Conservation (phyloP, 805 yeast genomes). For the Candida insectorum region DNA sequence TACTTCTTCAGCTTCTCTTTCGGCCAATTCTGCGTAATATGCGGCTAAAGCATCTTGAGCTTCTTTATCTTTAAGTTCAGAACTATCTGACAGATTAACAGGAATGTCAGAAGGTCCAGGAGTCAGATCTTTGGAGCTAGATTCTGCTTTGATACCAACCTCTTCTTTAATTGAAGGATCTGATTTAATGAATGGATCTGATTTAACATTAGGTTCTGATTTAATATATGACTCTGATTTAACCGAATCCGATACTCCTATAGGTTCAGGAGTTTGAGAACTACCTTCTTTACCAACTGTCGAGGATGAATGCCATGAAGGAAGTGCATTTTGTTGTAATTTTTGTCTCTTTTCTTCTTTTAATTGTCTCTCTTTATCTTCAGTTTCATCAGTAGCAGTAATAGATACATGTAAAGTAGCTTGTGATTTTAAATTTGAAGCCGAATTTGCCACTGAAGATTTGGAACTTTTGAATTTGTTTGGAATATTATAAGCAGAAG, state of each 20-base stretch:
- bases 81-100: no score
- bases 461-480: conserved; percentile 32
- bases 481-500: conserved; percentile 67
- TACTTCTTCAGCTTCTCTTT: conserved; percentile 61
- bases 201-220: conserved; percentile 13
- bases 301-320: conserved; percentile 92
- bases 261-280: conserved; percentile 12
- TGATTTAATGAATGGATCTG: conserved; percentile 12
- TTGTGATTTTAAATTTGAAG: conserved; percentile 50
- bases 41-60: conserved; percentile 64
- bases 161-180: conserved; percentile 5
- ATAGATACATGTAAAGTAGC: conserved; percentile 89
- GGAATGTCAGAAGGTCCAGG: conserved; percentile 13
- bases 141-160: neutral
- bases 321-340: conserved; percentile 89
- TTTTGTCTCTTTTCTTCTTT: conserved; percentile 65
- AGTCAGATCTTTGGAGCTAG: conserved; percentile 4
- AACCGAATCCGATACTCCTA: no score
- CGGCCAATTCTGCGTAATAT: conserved; percentile 74
- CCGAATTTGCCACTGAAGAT: conserved; percentile 25
- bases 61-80: conserved; percentile 55
- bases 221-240: conserved; percentile 14
- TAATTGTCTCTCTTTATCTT: conserved; percentile 61
- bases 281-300: conserved; percentile 71
- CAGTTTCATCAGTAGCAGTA: conserved; percentile 79